A percentile compares a stretch with the other conserved stretches of the same genome.
Conservation (phyloP, 2,329 filamentous ascomycete genomes). For the Fusarium praegraminearum region DNA sequence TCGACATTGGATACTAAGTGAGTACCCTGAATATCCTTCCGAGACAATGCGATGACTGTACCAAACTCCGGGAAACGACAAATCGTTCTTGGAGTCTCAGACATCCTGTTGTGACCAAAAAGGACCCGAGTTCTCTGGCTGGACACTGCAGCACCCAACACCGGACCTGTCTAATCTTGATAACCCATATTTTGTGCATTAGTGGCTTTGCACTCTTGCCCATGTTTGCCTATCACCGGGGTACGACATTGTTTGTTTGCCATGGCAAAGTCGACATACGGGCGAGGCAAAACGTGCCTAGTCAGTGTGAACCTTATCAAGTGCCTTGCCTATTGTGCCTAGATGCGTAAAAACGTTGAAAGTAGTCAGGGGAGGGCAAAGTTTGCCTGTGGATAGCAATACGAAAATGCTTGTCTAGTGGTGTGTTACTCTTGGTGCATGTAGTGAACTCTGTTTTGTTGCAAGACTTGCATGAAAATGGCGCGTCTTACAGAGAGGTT, state of each 20-base stretch:
- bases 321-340: background rate
- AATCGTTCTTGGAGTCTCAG: background rate
- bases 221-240: background rate
- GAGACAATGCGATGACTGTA: background rate
- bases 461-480: slow-evolving; percentile 4
- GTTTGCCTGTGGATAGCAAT: background rate
- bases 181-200: slow-evolving; percentile 7
- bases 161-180: slow-evolving; percentile 3
- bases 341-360: slow-evolving; percentile 1
- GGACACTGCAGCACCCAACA: slow-evolving; percentile 3
- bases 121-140: slow-evolving; percentile 3
- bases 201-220: background rate
- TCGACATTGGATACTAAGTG: background rate
- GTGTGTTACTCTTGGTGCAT: slow-evolving; percentile 3
- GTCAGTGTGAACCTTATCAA: background rate
- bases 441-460: slow-evolving; percentile 8
- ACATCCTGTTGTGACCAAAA: background rate
- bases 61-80: slow-evolving; percentile 10
- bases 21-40: background rate
- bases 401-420: slow-evolving; percentile 7
- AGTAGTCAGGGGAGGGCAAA: slow-evolving; percentile 26
- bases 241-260: background rate
- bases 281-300: background rate
- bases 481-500: background rate
- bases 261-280: background rate